Evolutionary conservation across 768 basidiomycete genomes (phyloP).

Genomic region (Russula lepida): DNA sequence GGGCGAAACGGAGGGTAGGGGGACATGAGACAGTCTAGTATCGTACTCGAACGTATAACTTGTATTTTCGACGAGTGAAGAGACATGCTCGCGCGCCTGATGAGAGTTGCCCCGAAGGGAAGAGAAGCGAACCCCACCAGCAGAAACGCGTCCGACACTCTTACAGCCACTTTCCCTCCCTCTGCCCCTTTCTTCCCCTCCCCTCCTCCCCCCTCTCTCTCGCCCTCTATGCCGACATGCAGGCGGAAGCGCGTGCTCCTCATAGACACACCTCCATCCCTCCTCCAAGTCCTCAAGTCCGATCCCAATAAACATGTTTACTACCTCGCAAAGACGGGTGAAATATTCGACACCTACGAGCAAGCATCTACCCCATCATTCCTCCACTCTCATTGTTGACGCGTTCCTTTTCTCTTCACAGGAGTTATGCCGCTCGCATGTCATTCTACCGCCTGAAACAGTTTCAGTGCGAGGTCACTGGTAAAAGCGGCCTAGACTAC

Average conservation of each 20-base stretch:
- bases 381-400: slow-evolving; percentile 22
- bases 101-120: background rate
- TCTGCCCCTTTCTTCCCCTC: slow-evolving; percentile 21
- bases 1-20: background rate
- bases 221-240: slow-evolving; percentile 67
- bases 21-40: background rate
- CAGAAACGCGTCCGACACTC: slow-evolving; percentile 17
- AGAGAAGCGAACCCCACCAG: background rate
- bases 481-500: slow-evolving; percentile 89
- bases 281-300: slow-evolving; percentile 54
- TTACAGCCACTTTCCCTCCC: slow-evolving; percentile 19
- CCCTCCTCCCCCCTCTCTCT: slow-evolving; percentile 15
- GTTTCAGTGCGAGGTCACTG: slow-evolving; percentile 96
- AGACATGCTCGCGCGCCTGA: background rate
- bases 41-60: background rate
- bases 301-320: slow-evolving; percentile 73
- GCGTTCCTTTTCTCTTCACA: slow-evolving; percentile 24
- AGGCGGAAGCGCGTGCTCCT: slow-evolving; percentile 86
- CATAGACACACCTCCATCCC: slow-evolving; percentile 66
- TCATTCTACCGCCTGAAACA: slow-evolving; percentile 90
- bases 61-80: background rate
- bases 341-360: slow-evolving; percentile 97
- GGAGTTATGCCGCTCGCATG: slow-evolving; percentile 84
- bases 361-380: slow-evolving; percentile 38
- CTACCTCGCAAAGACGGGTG: slow-evolving; percentile 90